Evolutionary conservation across 2,329 filamentous ascomycete genomes (phyloP).

Genomic region (Fusarium anthophilum): DNA sequence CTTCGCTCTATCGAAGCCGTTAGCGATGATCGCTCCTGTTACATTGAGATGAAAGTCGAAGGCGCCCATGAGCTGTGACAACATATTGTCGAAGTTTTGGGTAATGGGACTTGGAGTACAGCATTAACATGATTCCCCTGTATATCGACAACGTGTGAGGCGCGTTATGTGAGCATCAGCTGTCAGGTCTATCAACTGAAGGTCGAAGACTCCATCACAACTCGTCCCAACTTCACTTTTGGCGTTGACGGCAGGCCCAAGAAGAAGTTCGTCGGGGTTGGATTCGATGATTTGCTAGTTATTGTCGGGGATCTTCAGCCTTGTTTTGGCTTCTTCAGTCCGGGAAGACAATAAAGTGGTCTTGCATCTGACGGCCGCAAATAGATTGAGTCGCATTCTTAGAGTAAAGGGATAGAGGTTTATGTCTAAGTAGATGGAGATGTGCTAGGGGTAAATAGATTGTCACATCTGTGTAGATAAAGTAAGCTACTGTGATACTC

Average conservation of each 20-base stretch:
- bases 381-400: neutral
- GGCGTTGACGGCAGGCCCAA: no score
- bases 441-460: rapidly evolving
- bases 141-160: no score
- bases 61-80: no score
- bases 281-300: neutral
- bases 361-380: rapidly evolving
- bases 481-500: no score
- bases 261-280: rapidly evolving
- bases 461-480: no score
- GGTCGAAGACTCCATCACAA: neutral
- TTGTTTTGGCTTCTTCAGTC: neutral
- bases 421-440: neutral
- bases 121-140: rapidly evolving
- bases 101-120: rapidly evolving
- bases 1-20: neutral
- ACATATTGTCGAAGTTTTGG: rapidly evolving
- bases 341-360: neutral
- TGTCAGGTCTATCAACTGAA: no score
- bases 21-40: neutral
- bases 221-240: neutral
- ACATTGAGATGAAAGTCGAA: rapidly evolving
- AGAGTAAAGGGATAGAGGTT: neutral
- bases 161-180: no score
- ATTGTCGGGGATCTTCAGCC: rapidly evolving